These are phyloP conservation scores for Peziza echinospora DNA, from an alignment of 495 filamentous ascomycete species.

Conservation along the genomic window DNA sequence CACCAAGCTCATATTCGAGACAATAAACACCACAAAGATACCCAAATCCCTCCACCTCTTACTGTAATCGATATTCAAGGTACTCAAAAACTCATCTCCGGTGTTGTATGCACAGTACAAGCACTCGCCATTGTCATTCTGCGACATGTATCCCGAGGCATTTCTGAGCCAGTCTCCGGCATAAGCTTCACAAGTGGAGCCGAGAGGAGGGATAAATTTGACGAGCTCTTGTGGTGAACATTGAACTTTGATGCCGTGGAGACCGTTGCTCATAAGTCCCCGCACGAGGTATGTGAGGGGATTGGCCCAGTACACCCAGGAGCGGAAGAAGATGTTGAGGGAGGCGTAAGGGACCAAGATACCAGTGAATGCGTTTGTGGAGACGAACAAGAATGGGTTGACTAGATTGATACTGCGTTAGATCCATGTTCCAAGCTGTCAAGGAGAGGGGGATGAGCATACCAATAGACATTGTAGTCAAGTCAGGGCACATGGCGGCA, in stretches of 20 bases:
- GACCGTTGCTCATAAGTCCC: conserved; percentile 31
- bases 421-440: conserved; percentile 34
- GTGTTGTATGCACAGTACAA: conserved; percentile 38
- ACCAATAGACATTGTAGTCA: conserved; percentile 46
- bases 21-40: conserved; percentile 12
- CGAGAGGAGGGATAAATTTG: conserved; percentile 27
- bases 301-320: conserved; percentile 49
- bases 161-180: conserved; percentile 23
- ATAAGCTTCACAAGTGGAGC: conserved; percentile 32
- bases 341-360: conserved; percentile 39
- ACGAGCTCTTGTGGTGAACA: conserved; percentile 37
- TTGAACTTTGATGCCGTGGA: conserved; percentile 31
- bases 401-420: conserved; percentile 62
- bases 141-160: conserved; percentile 30
- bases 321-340: conserved; percentile 36
- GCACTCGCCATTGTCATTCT: conserved; percentile 25
- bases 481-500: conserved; percentile 49
- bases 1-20: conserved; percentile 10
- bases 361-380: conserved; percentile 41
- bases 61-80: conserved; percentile 14
- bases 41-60: conserved; percentile 17
- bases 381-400: conserved; percentile 43
- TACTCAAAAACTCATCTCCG: conserved; percentile 33
- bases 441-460: conserved; percentile 59
- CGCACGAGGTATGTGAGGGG: conserved; percentile 44